These are phyloP conservation scores for Boletellus sp. DNA, from an alignment of 1,284 basidiomycete genomes.

Conservation along the genomic window DNA sequence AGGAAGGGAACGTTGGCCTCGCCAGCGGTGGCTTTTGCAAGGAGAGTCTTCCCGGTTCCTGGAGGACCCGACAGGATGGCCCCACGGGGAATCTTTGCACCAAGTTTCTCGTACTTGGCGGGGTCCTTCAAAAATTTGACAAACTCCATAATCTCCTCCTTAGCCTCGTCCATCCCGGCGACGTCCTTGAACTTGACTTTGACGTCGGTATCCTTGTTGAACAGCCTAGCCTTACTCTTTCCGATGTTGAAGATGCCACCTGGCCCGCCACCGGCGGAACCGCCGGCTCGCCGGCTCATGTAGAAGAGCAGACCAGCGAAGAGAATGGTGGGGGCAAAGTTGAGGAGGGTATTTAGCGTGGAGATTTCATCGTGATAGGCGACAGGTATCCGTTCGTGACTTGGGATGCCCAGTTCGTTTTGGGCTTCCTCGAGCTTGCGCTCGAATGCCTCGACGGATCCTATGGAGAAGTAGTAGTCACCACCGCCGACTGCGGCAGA, in stretches of 20 bases:
- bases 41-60: conserved; percentile 96
- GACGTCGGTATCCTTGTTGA: conserved; percentile 97
- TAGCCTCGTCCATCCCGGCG: conserved; percentile 99
- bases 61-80: conserved; percentile 98
- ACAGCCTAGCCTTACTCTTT: conserved; percentile 92
- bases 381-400: conserved; percentile 92
- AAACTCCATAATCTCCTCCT: conserved; percentile 99
- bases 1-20: conserved; percentile 98
- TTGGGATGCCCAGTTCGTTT: conserved; percentile 87
- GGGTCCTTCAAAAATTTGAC: conserved; percentile 99
- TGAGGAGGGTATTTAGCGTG: conserved; percentile 77
- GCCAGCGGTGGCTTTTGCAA: conserved; percentile 98
- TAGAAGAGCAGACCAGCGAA: conserved; percentile 89
- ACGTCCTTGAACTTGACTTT: conserved; percentile 94
- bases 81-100: conserved; percentile 97
- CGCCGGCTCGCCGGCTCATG: conserved; percentile 79
- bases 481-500: conserved; percentile 48
- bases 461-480: conserved; percentile 95
- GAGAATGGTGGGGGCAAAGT: conserved; percentile 92
- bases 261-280: conserved; percentile 57
- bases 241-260: conserved; percentile 98
- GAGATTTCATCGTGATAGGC: conserved; percentile 96
- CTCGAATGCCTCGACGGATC: conserved; percentile 96
- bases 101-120: conserved; percentile 89
- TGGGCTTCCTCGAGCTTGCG: conserved; percentile 93